Evolutionary conservation across 2,329 filamentous ascomycete genomes (phyloP).

Genomic region (Lasiodiplodia sp.): DNA sequence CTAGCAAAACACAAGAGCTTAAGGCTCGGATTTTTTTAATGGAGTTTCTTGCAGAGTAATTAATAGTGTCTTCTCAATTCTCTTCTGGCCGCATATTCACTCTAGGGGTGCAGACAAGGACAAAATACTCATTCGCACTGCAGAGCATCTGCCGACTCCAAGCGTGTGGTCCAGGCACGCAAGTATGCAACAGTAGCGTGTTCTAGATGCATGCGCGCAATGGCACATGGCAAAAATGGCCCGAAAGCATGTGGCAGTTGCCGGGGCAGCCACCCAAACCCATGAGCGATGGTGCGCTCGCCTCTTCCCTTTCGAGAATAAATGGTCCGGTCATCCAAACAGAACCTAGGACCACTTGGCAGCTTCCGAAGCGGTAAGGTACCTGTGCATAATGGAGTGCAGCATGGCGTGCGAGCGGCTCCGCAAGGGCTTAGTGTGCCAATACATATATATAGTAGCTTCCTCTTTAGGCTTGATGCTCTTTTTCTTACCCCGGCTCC

Average conservation of each 20-base stretch:
- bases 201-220: neutral
- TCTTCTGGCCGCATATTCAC: no score
- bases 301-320: slow-evolving; percentile 4
- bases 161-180: neutral
- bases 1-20: neutral
- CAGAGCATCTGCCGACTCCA: neutral
- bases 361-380: neutral
- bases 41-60: neutral
- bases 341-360: neutral
- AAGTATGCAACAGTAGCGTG: neutral
- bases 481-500: neutral
- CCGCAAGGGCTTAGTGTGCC: neutral
- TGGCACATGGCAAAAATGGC: neutral
- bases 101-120: no score
- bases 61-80: neutral
- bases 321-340: slow-evolving; percentile 13
- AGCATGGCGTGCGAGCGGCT: slow-evolving; percentile 5
- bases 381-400: neutral
- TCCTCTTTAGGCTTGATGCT: neutral
- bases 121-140: neutral
- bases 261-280: neutral
- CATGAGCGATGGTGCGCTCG: neutral
- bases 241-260: neutral
- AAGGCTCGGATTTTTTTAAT: neutral
- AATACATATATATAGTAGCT: slow-evolving; percentile 8